phyloP scores from a whole-genome alignment of 2,329 filamentous ascomycete genomes.

The Kalmusia sp. region DNA sequence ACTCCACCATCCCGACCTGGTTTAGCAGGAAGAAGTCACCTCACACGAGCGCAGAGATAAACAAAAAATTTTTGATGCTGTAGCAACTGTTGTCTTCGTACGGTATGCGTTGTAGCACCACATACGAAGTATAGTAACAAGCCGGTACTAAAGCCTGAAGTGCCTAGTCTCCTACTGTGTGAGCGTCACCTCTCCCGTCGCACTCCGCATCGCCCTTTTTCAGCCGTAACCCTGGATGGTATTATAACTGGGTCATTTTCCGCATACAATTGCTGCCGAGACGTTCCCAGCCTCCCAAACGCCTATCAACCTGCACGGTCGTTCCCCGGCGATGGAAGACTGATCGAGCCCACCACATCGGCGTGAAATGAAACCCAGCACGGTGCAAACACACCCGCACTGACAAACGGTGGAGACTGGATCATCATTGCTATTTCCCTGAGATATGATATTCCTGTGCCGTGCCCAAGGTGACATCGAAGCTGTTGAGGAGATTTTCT shows the following conservation, averaged over 20 bases:
- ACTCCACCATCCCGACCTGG: background rate
- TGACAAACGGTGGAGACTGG: background rate
- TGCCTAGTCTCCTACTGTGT: background rate
- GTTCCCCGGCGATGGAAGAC: background rate
- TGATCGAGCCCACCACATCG: slow-evolving; percentile 1
- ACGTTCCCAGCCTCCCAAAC: background rate
- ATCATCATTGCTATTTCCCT: slow-evolving; percentile 1
- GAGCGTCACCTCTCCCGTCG: background rate
- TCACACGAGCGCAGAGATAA: no score
- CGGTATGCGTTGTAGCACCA: no score
- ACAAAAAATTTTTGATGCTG: no score
- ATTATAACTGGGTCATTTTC: slow-evolving; percentile 8
- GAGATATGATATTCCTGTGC: background rate
- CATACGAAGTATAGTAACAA: no score
- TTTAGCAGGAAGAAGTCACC: background rate
- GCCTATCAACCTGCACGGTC: background rate
- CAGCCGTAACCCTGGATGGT: background rate
- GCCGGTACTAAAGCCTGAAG: background rate
- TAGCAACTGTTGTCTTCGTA: no score
- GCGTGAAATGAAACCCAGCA: slow-evolving; percentile 17
- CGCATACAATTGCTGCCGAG: slow-evolving; percentile 4
- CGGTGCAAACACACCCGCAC: slow-evolving; percentile 12
- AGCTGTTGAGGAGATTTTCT: background rate
- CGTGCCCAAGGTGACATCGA: background rate
- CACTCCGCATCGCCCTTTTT: background rate